Conservation (phyloP, 768 basidiomycete genomes). For the Gymnopilus dilepis region DNA sequence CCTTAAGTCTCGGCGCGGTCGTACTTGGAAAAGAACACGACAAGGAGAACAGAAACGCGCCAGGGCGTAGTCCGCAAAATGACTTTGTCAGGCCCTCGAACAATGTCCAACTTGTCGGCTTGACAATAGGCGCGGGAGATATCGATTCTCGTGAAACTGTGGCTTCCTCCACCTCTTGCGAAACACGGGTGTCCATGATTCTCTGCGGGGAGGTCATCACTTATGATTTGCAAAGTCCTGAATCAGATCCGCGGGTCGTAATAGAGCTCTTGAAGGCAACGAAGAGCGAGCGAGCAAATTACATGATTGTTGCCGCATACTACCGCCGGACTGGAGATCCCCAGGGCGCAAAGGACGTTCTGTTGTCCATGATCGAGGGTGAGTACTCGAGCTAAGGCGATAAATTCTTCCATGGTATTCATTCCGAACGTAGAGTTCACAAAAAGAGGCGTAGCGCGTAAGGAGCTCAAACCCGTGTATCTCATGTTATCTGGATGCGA, state of each 20-base stretch:
- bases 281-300: conserved; percentile 53
- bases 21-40: too few relatives aligned
- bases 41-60: neutral
- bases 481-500: conserved; percentile 62
- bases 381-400: conserved; percentile 6
- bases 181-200: conserved; percentile 36
- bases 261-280: conserved; percentile 52
- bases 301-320: conserved; percentile 59
- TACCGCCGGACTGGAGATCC: conserved; percentile 57
- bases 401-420: conserved; percentile 5
- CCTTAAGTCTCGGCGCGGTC: too few relatives aligned
- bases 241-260: conserved; percentile 48
- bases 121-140: conserved; percentile 6
- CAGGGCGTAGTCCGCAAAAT: neutral
- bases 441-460: conserved; percentile 38
- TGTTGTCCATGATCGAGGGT: conserved; percentile 56
- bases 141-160: conserved; percentile 11
- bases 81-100: neutral
- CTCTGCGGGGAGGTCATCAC: conserved; percentile 46
- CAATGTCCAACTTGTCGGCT: neutral
- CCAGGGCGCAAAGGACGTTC: conserved; percentile 47
- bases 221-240: conserved; percentile 48
- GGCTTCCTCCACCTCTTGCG: conserved; percentile 27
- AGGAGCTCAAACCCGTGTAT: conserved; percentile 52
- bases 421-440: conserved; percentile 43